Evolutionary conservation across 1,284 basidiomycete species (phyloP).

Genomic region (Phlebopus sp.): DNA sequence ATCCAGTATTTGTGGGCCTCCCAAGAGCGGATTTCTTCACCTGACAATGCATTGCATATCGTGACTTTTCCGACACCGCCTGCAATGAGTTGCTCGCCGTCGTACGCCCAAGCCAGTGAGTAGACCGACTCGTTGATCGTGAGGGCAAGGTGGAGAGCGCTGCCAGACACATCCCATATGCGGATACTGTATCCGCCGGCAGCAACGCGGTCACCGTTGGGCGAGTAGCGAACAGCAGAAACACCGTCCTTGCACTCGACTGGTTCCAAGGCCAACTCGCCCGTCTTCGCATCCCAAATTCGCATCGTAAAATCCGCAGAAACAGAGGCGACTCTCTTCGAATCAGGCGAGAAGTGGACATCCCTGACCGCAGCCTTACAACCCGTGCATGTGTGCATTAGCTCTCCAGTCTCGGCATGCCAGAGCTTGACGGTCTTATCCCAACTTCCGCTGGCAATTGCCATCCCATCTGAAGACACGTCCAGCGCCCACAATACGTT

Average conservation of each 20-base stretch:
- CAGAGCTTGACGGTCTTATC: too few relatives aligned
- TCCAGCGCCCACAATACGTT: too few relatives aligned
- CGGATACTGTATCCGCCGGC: not conserved
- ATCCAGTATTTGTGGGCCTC: not conserved
- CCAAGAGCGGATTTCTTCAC: not conserved
- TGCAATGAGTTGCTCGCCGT: not conserved
- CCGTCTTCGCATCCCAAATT: not conserved
- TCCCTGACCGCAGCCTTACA: too few relatives aligned
- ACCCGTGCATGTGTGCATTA: too few relatives aligned
- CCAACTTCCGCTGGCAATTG: too few relatives aligned
- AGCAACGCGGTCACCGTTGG: not conserved
- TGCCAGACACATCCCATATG: not conserved
- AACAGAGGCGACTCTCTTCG: not conserved
- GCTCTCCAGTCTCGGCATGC: too few relatives aligned
- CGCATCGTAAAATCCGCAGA: not conserved
- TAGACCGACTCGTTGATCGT: not conserved
- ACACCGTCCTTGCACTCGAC: not conserved
- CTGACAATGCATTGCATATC: not conserved
- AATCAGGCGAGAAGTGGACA: constrained; percentile 1
- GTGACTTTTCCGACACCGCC: not conserved
- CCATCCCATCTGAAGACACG: too few relatives aligned
- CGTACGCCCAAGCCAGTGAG: not conserved
- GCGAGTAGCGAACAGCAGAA: not conserved
- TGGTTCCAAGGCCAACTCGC: not conserved
- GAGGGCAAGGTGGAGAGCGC: not conserved